phyloP scores from a whole-genome alignment of 164 flowering plant genomes.

The Aristolochia fimbriata region DNA sequence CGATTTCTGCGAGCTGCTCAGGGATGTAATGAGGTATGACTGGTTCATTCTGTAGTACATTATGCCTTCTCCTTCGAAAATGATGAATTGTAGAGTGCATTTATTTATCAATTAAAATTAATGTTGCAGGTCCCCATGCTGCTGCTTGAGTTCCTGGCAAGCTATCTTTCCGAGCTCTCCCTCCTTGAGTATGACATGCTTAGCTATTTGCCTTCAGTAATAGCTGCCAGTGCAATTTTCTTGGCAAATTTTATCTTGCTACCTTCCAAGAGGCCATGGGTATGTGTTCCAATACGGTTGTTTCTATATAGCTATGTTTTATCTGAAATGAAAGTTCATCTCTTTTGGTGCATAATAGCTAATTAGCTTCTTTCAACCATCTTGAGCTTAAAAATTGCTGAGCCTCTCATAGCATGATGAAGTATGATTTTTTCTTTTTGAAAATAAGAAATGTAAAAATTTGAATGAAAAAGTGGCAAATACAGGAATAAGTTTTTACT shows the following conservation, averaged over 20 bases:
- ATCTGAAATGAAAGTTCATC: background rate
- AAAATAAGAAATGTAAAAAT: too few relatives aligned
- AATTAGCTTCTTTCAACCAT: background rate
- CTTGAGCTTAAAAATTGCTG: background rate
- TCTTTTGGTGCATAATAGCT: background rate
- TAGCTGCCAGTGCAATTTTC: constrained; percentile 85
- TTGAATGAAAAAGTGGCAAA: too few relatives aligned
- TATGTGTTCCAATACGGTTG: constrained; percentile 12
- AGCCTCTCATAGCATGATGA: background rate
- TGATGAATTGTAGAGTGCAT: background rate
- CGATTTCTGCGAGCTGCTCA: constrained; percentile 90
- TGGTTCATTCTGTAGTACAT: background rate
- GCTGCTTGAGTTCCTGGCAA: constrained; percentile 79
- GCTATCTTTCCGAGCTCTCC: constrained; percentile 83
- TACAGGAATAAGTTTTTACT: background rate
- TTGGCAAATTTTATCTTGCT: constrained; percentile 56
- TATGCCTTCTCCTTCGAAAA: background rate
- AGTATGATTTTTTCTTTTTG: too few relatives aligned
- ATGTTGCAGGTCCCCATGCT: constrained; percentile 41
- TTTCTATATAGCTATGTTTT: background rate
- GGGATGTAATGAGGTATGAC: constrained; percentile 49
- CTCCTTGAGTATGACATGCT: constrained; percentile 84
- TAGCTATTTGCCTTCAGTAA: constrained; percentile 62
- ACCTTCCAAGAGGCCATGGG: constrained; percentile 87
- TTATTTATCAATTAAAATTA: background rate